These are phyloP conservation scores for Moringa oleifera DNA, from an alignment of 345 rosid genomes.

Conservation along the genomic window DNA sequence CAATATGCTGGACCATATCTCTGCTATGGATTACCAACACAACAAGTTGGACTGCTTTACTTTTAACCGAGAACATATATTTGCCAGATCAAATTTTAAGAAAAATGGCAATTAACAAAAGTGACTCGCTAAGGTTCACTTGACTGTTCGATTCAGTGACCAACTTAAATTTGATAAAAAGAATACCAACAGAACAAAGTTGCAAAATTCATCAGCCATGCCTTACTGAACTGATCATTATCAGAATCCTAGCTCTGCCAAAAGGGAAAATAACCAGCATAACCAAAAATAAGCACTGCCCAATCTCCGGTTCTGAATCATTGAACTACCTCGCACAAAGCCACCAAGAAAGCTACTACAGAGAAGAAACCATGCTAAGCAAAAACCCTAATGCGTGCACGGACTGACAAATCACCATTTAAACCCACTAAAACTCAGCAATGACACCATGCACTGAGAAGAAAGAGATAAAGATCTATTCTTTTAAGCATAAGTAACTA, in stretches of 20 bases:
- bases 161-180: not conserved
- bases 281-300: not conserved
- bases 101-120: too few species aligned
- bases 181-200: too few species aligned
- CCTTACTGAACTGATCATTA: not conserved
- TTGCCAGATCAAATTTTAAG: not conserved
- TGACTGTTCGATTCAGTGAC: too few species aligned
- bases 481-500: not conserved
- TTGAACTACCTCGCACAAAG: not conserved
- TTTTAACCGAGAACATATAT: not conserved
- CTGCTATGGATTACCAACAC: not conserved
- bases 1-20: not conserved
- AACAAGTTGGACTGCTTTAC: not conserved
- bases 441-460: not conserved
- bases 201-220: not conserved
- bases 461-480: not conserved
- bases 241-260: not conserved
- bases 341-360: not conserved
- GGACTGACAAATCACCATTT: not conserved
- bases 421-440: not conserved
- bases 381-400: not conserved
- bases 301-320: not conserved
- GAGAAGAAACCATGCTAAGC: not conserved
- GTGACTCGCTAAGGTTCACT: too few species aligned
- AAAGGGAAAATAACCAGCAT: not conserved